These are phyloP conservation scores for Elaphomyces granulatus DNA, from an alignment of 495 filamentous ascomycete species.

Conservation along the genomic window DNA sequence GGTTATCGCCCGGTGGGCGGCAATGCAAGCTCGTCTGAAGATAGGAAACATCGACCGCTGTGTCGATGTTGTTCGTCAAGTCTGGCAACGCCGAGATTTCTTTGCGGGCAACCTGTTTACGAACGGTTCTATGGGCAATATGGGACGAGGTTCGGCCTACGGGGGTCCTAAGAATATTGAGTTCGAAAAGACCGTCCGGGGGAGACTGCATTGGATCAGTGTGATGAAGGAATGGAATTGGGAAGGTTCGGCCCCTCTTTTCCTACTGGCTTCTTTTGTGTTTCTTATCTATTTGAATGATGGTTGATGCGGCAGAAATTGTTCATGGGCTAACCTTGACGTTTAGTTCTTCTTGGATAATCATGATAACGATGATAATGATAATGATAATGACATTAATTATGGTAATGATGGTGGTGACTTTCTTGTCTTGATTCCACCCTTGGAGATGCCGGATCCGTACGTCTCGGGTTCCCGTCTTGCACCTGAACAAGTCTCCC, in stretches of 20 bases:
- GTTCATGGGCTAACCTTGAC: constrained; percentile 1
- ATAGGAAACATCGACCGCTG: constrained; percentile 60
- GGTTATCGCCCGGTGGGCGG: constrained; percentile 51
- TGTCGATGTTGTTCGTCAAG: constrained; percentile 60
- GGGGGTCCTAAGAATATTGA: constrained; percentile 38
- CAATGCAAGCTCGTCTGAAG: constrained; percentile 49
- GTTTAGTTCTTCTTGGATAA: constrained; percentile 30
- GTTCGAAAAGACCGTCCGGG: constrained; percentile 50
- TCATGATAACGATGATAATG: too few relatives aligned
- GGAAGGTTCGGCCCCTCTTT: constrained; percentile 52
- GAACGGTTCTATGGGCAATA: constrained; percentile 2
- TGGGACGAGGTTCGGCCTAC: constrained; percentile 19
- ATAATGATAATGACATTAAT: too few relatives aligned
- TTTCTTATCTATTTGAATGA: too few relatives aligned
- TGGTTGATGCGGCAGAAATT: constrained; percentile 3
- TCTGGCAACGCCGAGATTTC: constrained; percentile 48
- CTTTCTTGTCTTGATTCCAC: background rate
- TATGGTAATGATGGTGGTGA: too few relatives aligned
- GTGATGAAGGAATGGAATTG: constrained; percentile 70
- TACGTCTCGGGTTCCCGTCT: too few relatives aligned
- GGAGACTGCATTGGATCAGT: constrained; percentile 58
- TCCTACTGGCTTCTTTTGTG: too few relatives aligned
- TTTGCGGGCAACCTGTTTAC: constrained; percentile 12
- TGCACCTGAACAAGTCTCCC: too few relatives aligned
- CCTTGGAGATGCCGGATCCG: background rate